phyloP scores from a whole-genome alignment of 331 rosid genomes.

The Malus hybrid region DNA sequence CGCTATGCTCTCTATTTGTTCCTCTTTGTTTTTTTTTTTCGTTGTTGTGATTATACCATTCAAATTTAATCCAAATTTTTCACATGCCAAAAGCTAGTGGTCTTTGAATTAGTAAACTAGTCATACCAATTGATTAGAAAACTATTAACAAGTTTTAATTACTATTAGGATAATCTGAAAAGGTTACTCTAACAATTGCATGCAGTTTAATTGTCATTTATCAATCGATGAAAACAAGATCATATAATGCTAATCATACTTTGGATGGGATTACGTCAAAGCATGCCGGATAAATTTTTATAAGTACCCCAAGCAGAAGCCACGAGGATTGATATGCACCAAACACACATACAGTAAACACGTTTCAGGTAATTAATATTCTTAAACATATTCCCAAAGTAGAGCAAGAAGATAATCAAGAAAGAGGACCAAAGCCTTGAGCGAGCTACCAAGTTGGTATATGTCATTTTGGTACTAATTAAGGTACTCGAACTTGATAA shows the following conservation, averaged over 20 bases:
- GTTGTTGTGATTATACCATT: background rate
- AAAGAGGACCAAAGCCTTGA: background rate
- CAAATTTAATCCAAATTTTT: background rate
- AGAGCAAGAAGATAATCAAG: background rate
- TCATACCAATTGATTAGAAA: background rate
- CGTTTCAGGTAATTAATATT: background rate
- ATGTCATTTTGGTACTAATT: background rate
- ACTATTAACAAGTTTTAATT: too few relatives aligned
- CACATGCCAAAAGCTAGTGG: background rate
- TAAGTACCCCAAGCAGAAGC: background rate
- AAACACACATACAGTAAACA: background rate
- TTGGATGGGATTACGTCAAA: background rate
- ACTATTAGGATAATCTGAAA: too few relatives aligned
- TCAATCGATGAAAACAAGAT: background rate
- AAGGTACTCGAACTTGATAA: background rate
- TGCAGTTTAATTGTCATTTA: background rate
- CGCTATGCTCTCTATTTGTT: background rate
- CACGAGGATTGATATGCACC: background rate
- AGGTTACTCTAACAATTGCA: background rate
- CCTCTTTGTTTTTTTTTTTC: background rate
- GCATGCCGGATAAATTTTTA: background rate
- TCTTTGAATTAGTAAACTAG: background rate
- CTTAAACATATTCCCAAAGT: background rate
- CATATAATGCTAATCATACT: background rate
- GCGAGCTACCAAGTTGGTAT: background rate